phyloP scores from a whole-genome alignment of 1,284 basidiomycete genomes.

The Fomes fomentarius region DNA sequence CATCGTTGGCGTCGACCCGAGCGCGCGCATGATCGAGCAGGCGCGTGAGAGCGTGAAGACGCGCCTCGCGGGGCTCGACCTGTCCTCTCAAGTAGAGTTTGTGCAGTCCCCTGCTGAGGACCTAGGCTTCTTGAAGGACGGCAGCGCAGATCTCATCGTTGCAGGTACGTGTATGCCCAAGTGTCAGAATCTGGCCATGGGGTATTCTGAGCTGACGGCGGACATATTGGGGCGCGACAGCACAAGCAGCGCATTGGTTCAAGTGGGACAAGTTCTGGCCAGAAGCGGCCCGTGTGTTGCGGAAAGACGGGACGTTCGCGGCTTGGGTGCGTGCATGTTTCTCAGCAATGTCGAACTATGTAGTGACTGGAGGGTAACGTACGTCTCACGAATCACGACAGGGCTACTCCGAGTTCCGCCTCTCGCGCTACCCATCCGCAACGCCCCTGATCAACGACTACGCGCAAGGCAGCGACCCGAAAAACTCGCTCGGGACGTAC shows the following conservation, averaged over 20 bases:
- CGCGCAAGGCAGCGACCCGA: conserved; percentile 55
- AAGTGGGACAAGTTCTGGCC: conserved; percentile 75
- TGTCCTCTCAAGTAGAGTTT: conserved; percentile 43
- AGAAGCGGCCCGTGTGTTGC: conserved; percentile 65
- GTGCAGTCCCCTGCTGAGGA: conserved; percentile 59
- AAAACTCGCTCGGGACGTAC: conserved; percentile 67
- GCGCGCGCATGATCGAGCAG: conserved; percentile 69
- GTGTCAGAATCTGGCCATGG: background rate
- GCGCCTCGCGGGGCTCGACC: conserved; percentile 14
- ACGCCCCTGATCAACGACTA: conserved; percentile 65
- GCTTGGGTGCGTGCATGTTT: conserved; percentile 64
- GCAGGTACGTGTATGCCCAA: conserved; percentile 55
- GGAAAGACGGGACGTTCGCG: conserved; percentile 71
- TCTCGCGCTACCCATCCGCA: conserved; percentile 61
- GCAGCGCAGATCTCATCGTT: conserved; percentile 74
- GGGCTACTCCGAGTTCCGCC: conserved; percentile 81
- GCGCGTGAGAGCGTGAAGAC: conserved; percentile 49
- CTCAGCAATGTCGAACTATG: no score
- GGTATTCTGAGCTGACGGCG: no score
- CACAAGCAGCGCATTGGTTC: conserved; percentile 90
- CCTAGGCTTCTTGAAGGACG: conserved; percentile 53
- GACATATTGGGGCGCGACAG: conserved; percentile 37
- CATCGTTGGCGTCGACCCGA: conserved; percentile 77
- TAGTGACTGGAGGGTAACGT: no score
- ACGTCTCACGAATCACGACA: no score